Percentiles rank a stretch among this genome's conserved stretches.
These are phyloP conservation scores for Trametes cingulata DNA, from an alignment of 768 basidiomycete genomes.

Conservation along the genomic window DNA sequence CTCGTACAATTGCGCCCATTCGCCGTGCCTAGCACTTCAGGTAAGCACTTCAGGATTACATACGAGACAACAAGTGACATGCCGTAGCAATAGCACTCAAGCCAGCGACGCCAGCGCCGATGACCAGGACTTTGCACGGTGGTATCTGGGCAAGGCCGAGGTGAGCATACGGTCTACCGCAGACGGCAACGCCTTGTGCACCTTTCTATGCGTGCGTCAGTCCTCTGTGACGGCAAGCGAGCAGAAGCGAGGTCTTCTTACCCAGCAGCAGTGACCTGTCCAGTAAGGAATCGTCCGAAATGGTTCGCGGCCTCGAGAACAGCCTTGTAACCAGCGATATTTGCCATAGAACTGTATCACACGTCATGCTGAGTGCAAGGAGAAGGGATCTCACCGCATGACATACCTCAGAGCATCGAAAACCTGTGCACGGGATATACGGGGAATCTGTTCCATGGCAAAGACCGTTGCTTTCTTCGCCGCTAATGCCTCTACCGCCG, in stretches of 20 bases:
- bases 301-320: slow-evolving; percentile 88
- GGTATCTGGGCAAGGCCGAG: slow-evolving; percentile 55
- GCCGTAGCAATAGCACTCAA: slow-evolving; percentile 87
- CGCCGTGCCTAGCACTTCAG: slow-evolving; percentile 58
- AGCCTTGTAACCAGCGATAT: slow-evolving; percentile 92
- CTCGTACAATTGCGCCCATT: slow-evolving; percentile 85
- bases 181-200: slow-evolving; percentile 22
- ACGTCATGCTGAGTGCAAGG: not conserved
- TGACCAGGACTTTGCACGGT: slow-evolving; percentile 83
- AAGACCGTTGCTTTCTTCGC: slow-evolving; percentile 69
- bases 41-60: not conserved
- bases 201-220: slow-evolving; percentile 40
- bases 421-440: slow-evolving; percentile 87
- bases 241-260: slow-evolving; percentile 39
- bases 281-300: slow-evolving; percentile 87
- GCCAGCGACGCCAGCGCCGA: slow-evolving; percentile 88
- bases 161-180: not conserved
- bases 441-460: slow-evolving; percentile 92
- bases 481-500: slow-evolving; percentile 69
- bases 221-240: not conserved
- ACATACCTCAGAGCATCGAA: slow-evolving; percentile 83
- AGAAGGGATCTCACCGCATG: not conserved
- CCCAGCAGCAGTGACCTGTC: slow-evolving; percentile 91
- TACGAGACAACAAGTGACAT: slow-evolving; percentile 20
- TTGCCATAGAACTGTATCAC: slow-evolving; percentile 76